Conservation (phyloP, 2,329 filamentous ascomycete genomes). For the Fusarium armeniacum region DNA sequence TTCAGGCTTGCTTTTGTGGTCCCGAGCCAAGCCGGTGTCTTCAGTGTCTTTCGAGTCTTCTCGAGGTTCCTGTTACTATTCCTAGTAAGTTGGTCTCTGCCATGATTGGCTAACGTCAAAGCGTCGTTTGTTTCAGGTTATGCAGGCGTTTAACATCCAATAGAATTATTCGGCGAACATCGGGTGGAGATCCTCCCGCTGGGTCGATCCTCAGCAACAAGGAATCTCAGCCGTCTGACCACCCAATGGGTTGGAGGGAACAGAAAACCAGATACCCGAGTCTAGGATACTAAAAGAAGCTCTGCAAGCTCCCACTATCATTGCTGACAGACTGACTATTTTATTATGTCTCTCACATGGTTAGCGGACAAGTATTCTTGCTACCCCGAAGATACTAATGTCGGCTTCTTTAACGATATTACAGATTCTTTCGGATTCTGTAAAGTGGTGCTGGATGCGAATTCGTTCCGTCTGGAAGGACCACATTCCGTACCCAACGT, state of each 20-base stretch:
- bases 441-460: background rate
- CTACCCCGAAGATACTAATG: background rate
- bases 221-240: slow-evolving; percentile 30
- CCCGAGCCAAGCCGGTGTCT: slow-evolving; percentile 1
- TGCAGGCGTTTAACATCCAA: slow-evolving; percentile 53
- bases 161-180: slow-evolving; percentile 28
- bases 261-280: background rate
- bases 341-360: background rate
- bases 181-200: slow-evolving; percentile 28
- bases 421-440: background rate
- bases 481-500: background rate
- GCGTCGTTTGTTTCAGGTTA: slow-evolving; percentile 56
- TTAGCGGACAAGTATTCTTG: background rate
- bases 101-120: slow-evolving; percentile 47
- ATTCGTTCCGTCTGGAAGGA: background rate
- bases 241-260: slow-evolving; percentile 6
- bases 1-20: background rate
- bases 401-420: slow-evolving; percentile 2
- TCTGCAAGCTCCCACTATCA: background rate
- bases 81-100: slow-evolving; percentile 33
- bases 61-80: slow-evolving; percentile 44
- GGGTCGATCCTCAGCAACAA: slow-evolving; percentile 20
- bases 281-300: background rate
- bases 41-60: slow-evolving; percentile 11
- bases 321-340: background rate